Evolutionary conservation across 1,284 basidiomycete species (phyloP), one percentile per base, ranked within the genome.

Genomic region (Moesziomyces sp.): DNA sequence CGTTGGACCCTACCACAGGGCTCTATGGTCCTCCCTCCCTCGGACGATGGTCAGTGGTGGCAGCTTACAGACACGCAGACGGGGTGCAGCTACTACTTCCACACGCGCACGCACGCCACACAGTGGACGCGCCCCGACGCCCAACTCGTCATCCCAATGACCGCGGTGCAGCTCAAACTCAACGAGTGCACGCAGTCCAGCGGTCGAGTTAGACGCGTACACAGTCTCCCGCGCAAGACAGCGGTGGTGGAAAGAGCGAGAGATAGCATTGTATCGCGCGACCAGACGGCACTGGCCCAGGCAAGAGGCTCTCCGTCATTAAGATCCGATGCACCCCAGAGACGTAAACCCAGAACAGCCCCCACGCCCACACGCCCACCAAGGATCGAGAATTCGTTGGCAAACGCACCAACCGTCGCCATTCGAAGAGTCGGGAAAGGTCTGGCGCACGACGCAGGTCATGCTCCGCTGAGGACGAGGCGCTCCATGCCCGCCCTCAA

Each of bases 1-100:
- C 91, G 91, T 79, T 97, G 94, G 94, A 91, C 93, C 79, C 90
- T 93, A 4, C 93, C 93, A 5, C 88, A 90, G n/a, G 93, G 93
- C 16, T 91, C 92, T 54, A 93, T 94, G 83, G 90, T 95, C 1
- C 86, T 97, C 38, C 94, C 94, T 24, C 91, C 92, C 8, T 91
- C 88, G 65, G 87, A 89, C 3, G 90, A 92, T 35, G 94, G 94
- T 48, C 93, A 96, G 83, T 97, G 94, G 94, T 96, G 94, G 93
- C 93, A 97, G 84, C 88, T 97, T 71, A 87, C 88, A 46, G 94
- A 96, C 84, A 90, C 92, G 40, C 88, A 89, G 33, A 87, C 91
- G 43, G 91, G 91, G 40, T 86, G 94, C 60, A 90, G 92, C 14
- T 97, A 97, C 84, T 97, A 94, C 85, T 95, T 94, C 85, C 93